These are phyloP conservation scores for Pseudogymnoascus sp. DNA, from an alignment of 2,329 filamentous ascomycete species.

Conservation along the genomic window DNA sequence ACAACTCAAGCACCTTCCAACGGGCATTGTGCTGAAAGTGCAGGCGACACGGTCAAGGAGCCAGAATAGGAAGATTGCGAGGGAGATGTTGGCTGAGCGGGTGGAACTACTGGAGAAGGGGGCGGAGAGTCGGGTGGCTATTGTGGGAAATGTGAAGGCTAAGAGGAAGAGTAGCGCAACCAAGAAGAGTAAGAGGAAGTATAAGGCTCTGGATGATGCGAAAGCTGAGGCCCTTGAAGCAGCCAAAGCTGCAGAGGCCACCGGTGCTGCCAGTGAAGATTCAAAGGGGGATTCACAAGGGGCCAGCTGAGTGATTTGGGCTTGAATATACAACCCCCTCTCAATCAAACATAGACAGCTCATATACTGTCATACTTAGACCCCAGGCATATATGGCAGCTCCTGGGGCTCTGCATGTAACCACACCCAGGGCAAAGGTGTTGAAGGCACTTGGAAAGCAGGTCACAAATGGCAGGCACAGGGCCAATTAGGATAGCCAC, in stretches of 20 bases:
- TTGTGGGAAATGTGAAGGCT: slow-evolving; percentile 55
- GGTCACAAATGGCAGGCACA: neutral
- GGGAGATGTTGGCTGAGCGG: slow-evolving; percentile 50
- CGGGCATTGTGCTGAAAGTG: slow-evolving; percentile 87
- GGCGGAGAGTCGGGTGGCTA: slow-evolving; percentile 53
- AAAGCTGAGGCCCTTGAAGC: slow-evolving; percentile 15
- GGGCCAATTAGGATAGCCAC: slow-evolving; percentile 11
- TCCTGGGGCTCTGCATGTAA: neutral
- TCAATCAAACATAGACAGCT: neutral
- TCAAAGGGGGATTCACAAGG: neutral
- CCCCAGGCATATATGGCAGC: neutral
- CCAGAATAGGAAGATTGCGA: slow-evolving; percentile 81
- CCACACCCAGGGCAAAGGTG: neutral
- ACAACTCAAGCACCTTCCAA: slow-evolving; percentile 82
- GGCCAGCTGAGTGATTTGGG: neutral
- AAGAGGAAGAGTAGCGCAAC: slow-evolving; percentile 66
- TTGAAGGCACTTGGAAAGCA: neutral
- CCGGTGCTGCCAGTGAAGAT: neutral
- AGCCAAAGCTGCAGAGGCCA: neutral
- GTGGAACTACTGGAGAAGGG: slow-evolving; percentile 68
- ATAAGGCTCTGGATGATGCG: slow-evolving; percentile 45
- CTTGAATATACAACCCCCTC: neutral
- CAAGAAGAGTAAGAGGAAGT: slow-evolving; percentile 81
- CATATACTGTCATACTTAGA: neutral
- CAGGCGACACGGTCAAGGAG: slow-evolving; percentile 81